These are phyloP conservation scores for Candida morakotiae DNA, from an alignment of 805 yeast species.

Conservation along the genomic window DNA sequence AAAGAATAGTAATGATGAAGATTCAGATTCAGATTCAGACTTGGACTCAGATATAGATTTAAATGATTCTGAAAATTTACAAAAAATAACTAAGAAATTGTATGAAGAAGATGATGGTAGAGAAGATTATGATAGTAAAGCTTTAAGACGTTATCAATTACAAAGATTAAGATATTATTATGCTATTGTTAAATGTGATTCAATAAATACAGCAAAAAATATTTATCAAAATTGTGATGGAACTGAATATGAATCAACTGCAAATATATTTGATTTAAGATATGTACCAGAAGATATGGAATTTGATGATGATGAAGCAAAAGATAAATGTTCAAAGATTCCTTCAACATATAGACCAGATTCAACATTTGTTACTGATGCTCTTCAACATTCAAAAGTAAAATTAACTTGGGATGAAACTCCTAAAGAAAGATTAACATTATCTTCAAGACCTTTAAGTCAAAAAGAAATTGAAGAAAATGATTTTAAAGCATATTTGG, in stretches of 20 bases:
- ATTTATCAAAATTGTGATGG: slow-evolving; percentile 91
- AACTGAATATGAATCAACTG: slow-evolving; percentile 92
- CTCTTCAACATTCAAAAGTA: slow-evolving; percentile 93
- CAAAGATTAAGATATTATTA: slow-evolving; percentile 91
- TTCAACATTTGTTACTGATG: slow-evolving; percentile 80
- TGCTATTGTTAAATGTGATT: slow-evolving; percentile 84
- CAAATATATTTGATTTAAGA: slow-evolving; percentile 88
- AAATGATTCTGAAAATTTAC: slow-evolving; percentile 45
- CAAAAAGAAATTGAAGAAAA: slow-evolving; percentile 84
- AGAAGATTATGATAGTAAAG: slow-evolving; percentile 78
- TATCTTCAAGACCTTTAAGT: slow-evolving; percentile 77
- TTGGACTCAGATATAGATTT: slow-evolving; percentile 38
- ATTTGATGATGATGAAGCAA: slow-evolving; percentile 68
- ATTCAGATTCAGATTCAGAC: slow-evolving; percentile 30
- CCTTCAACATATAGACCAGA: slow-evolving; percentile 80
- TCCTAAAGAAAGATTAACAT: slow-evolving; percentile 77
- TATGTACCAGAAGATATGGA: slow-evolving; percentile 92
- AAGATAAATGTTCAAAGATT: slow-evolving; percentile 66
- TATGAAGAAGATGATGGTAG: slow-evolving; percentile 80
- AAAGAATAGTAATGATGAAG: slow-evolving; percentile 20
- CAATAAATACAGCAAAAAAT: slow-evolving; percentile 60
- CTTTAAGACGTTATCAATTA: slow-evolving; percentile 83
- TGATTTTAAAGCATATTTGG: slow-evolving; percentile 91
- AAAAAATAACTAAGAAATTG: slow-evolving; percentile 62
- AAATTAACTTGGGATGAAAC: slow-evolving; percentile 98